Evolutionary conservation across 164 flowering plant genomes (phyloP).

Genomic region (Protea cynaroides): DNA sequence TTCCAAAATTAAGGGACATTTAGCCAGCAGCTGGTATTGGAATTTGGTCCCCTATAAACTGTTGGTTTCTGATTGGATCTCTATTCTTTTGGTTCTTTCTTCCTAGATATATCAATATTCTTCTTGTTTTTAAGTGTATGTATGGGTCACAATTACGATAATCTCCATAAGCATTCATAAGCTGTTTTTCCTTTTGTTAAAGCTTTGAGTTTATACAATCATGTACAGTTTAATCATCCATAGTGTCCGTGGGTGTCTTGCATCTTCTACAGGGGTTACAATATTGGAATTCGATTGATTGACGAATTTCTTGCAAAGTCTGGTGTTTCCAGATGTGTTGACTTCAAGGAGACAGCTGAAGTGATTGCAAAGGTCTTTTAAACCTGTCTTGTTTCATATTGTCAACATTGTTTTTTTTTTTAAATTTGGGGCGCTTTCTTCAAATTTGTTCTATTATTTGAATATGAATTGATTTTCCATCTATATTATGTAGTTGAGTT

Average conservation of each 20-base stretch:
- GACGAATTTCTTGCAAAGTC: conserved; percentile 98
- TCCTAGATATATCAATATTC: no score
- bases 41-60: no score
- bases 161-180: neutral
- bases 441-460: neutral
- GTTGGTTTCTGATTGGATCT: no score
- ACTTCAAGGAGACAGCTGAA: conserved; percentile 95
- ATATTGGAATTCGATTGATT: conserved; percentile 84
- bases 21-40: no score
- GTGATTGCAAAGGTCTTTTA: conserved; percentile 81
- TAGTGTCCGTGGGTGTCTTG: neutral
- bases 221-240: neutral
- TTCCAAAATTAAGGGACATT: no score
- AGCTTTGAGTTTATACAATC: neutral
- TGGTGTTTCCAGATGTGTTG: conserved; percentile 79
- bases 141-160: no score
- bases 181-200: neutral
- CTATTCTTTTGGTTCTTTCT: no score
- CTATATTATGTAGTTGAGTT: no score
- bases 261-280: conserved; percentile 75
- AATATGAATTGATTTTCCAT: no score
- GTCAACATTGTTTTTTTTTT: neutral
- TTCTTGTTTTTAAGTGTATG: neutral
- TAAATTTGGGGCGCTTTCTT: neutral
- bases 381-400: neutral